Evolutionary conservation across 225 moss, liverwort and hornwort genomes (phyloP), one percentile per base, ranked within the genome.

Genomic region (Physcomitrellopsis africana): DNA sequence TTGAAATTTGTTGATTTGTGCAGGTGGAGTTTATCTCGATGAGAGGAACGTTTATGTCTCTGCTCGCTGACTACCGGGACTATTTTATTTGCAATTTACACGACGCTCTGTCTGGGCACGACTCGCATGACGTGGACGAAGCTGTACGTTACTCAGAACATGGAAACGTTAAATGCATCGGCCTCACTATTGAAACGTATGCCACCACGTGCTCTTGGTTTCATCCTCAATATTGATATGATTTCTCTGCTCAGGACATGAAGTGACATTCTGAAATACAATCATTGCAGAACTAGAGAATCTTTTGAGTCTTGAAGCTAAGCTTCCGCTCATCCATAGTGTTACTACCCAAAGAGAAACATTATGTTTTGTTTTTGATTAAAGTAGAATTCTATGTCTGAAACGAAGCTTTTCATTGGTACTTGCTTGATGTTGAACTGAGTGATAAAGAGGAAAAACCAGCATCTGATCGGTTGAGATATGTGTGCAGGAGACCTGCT

Each of bases 1-100:
- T 64, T 73, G 61, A 68, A 65, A 68, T 37, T 3, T 49, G 64
- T 79, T 63, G 15, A 48, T 67, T 55, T 80, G 18, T 82, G 79
- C 91, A 96, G 96, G 97, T 99, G 79, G 99, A 99, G 83, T 99
- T 95, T 47, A 99, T 99, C 79, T 66, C 95, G 76, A 99, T 99
- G 99, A 95, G 95, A 51, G 99, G 99, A 76, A 99, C 99, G 56
- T 99, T 99, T 58, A 99, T 99, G 99, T 99, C 99, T 22, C 81
- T 99, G 76, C 89, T 95, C 63, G 81, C 88, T 73, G 99, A 95
- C 78, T 99, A 99, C 54, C 92, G 99, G 54, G 95, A 99, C 73
- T 99, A 93, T 71, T 99, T 95, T 82, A 89, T 99, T 60, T 93
- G 99, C 42, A 99, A 99, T 80, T 83, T 99, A 77, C 95, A 95